Percentiles rank a stretch among this genome's conserved stretches.
Conservation (phyloP, 192 early-diverging fungal genomes). For the Entrophospora sp. region DNA sequence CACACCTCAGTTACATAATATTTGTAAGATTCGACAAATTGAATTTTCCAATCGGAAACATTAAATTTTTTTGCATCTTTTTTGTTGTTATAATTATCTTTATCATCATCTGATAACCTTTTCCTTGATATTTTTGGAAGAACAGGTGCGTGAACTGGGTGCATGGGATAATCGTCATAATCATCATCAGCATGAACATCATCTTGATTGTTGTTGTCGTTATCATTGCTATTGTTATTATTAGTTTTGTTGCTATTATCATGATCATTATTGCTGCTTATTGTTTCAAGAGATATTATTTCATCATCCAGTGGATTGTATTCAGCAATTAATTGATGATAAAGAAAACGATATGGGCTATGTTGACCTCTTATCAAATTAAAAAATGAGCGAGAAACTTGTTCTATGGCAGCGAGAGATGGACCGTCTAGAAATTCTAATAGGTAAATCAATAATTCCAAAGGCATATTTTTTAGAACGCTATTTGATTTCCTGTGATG, state of each 20-base stretch:
- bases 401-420: slow-evolving; percentile 12
- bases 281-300: neutral
- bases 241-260: too few species aligned
- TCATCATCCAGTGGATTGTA: neutral
- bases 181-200: neutral
- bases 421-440: slow-evolving; percentile 20
- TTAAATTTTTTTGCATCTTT: slow-evolving; percentile 2
- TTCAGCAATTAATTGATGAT: slow-evolving; percentile 1
- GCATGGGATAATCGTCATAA: too few species aligned
- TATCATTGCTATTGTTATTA: neutral
- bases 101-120: too few species aligned
- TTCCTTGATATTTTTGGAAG: slow-evolving; percentile 3
- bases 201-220: neutral
- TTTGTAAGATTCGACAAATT: slow-evolving; percentile 22
- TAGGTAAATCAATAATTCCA: slow-evolving; percentile 14
- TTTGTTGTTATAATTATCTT: too few species aligned
- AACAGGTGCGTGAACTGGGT: slow-evolving; percentile 11
- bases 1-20: slow-evolving; percentile 19
- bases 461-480: neutral
- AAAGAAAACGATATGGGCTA: slow-evolving; percentile 17
- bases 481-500: too few species aligned
- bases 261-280: too few species aligned
- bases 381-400: neutral
- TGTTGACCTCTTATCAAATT: slow-evolving; percentile 12
- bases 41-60: slow-evolving; percentile 20